Conservation (phyloP, 306 rosid species). For the Cyamopsis tetragonoloba region DNA sequence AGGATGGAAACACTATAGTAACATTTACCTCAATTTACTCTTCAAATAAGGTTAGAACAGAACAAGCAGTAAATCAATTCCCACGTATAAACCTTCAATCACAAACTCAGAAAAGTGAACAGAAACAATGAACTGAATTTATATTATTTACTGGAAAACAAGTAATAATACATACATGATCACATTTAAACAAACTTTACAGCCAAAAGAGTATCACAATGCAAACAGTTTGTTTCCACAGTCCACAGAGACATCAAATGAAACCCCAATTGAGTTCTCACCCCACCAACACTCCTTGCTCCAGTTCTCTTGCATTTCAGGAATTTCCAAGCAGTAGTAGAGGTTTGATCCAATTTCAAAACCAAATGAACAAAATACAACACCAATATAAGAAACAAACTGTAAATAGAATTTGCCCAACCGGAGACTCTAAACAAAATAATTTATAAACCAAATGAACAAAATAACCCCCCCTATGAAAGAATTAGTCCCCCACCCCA, state of each 20-base stretch:
- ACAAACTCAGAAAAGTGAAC: background rate
- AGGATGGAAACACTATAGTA: too few species aligned
- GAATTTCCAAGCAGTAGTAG: background rate
- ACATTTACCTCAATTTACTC: background rate
- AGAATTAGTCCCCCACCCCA: constrained; percentile 28
- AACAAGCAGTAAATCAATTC: background rate
- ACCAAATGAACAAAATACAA: constrained; percentile 19
- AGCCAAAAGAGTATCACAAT: constrained; percentile 29
- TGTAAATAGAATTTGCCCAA: constrained; percentile 24
- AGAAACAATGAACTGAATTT: constrained; percentile 26
- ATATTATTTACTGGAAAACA: constrained; percentile 9
- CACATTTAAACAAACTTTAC: constrained; percentile 35
- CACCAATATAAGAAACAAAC: constrained; percentile 12
- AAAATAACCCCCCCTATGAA: constrained; percentile 39
- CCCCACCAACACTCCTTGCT: background rate
- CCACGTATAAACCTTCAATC: background rate
- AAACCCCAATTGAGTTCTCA: background rate
- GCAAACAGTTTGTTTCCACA: constrained; percentile 17
- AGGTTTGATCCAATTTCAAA: constrained; percentile 22
- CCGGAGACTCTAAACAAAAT: constrained; percentile 28
- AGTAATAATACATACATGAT: constrained; percentile 28
- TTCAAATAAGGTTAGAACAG: background rate
- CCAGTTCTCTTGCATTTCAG: background rate
- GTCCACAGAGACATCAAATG: background rate
- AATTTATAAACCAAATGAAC: constrained; percentile 35